A percentile compares a stretch with the other conserved stretches of the same genome.
These are phyloP conservation scores for Exutisphaerella laricina DNA, from an alignment of 2,329 filamentous ascomycete species.

Conservation along the genomic window DNA sequence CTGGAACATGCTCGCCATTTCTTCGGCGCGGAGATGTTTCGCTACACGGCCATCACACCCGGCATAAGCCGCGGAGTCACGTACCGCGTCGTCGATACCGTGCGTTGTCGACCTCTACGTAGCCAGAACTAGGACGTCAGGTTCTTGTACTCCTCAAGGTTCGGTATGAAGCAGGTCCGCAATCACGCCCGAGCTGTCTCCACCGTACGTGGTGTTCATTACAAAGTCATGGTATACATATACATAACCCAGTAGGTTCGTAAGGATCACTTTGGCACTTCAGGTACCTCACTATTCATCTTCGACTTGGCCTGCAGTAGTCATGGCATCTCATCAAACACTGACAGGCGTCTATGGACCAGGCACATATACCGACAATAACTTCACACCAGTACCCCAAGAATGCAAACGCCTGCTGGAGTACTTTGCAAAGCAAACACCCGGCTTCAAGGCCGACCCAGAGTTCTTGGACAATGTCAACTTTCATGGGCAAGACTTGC, in stretches of 20 bases:
- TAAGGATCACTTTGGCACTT: not conserved
- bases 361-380: constrained; percentile 38
- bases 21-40: constrained; percentile 12
- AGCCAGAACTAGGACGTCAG: not conserved
- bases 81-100: not conserved
- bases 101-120: not conserved
- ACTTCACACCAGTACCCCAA: constrained; percentile 35
- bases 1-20: constrained; percentile 6
- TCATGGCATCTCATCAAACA: constrained; percentile 13
- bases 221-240: not conserved
- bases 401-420: constrained; percentile 38
- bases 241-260: not conserved
- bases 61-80: not conserved
- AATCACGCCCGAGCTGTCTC: not conserved
- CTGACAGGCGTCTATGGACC: constrained; percentile 34
- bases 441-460: constrained; percentile 38
- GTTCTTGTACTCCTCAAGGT: not conserved
- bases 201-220: not conserved
- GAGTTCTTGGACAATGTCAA: constrained; percentile 32
- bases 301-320: not conserved
- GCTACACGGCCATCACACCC: not conserved
- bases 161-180: not conserved
- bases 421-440: constrained; percentile 35
- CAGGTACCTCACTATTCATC: not conserved
- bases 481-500: constrained; percentile 38